Evolutionary conservation across 495 filamentous ascomycete species (phyloP), one percentile per base, ranked within the genome.

Genomic region (Parathielavia hyrcaniae): DNA sequence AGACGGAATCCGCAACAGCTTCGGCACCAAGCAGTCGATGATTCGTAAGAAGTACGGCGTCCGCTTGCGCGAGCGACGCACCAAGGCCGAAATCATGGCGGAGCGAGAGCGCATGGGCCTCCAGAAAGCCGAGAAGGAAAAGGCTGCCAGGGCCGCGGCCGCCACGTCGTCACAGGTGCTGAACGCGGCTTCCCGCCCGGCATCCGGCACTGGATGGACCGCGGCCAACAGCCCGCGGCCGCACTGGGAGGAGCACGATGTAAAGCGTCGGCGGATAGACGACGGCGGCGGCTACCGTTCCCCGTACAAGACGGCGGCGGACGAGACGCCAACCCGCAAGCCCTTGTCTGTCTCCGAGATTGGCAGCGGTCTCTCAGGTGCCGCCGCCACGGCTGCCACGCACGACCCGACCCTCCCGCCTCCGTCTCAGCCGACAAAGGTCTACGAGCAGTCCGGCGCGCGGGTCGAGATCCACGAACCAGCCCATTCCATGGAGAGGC

Each of bases 31-130:
- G 53, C 74, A 78, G 45, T 76, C 74, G 39, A 76, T 73, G 59
- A 75, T 77, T 22, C 68, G 75, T 7, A 76, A 76, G 59, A 78
- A 75, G 45, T 79, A 75, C 43, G 76, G 74, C 20, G 72, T 79
- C 3, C 68, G 72, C 8, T 69, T 79, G n/a, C 69, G 76, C 8
- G 69, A 75, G 22, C 59, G 75, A n/a, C 68, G 73, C 0, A 75
- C 72, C 1, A 73, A 69, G 59, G 70, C 69, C 1, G 72, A 75
- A 50, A 77, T 77, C n/a, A 52, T 64, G 11, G 67, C 70, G 8
- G 73, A 78, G 53, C 64, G 63, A 36, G 67, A 69, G 8, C 71
- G 75, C 36, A 61, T 77, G 57, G 74, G 72, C 16, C 59, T 72
- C 45, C 63, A 63, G 55, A 44, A 50, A 0, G 61, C 58, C 3